Conservation (phyloP, 2,329 filamentous ascomycete genomes). For the Colletotrichum kahawae region DNA sequence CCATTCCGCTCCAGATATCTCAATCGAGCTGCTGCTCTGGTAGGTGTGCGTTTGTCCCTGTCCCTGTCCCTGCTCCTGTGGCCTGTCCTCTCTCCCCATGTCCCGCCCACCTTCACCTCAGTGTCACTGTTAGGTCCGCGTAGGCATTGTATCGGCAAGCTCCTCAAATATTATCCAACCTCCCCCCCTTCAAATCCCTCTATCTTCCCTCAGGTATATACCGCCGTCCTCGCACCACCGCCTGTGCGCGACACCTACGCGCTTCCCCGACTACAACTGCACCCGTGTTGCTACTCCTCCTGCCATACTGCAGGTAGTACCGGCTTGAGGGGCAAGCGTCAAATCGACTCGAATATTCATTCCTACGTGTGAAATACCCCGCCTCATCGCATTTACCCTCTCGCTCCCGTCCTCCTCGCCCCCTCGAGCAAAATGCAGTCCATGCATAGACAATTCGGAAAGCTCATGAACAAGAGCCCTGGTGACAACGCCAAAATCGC, state of each 20-base stretch:
- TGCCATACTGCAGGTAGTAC: neutral
- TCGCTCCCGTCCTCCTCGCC: neutral
- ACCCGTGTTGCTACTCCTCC: neutral
- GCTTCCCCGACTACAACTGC: neutral
- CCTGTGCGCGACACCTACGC: neutral
- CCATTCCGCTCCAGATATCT: neutral
- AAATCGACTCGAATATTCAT: neutral
- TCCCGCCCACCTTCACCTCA: neutral
- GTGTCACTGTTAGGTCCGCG: neutral
- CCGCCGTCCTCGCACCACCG: neutral
- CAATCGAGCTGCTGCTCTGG: neutral
- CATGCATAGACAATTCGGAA: conserved; percentile 77
- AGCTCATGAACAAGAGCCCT: conserved; percentile 69
- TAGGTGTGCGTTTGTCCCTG: neutral
- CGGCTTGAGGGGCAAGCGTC: neutral
- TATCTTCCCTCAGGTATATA: neutral
- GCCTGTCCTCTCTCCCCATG: neutral
- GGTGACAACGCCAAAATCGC: conserved; percentile 80
- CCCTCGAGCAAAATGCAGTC: conserved; percentile 61
- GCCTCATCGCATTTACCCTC: neutral
- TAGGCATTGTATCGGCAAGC: neutral
- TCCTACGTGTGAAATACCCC: neutral
- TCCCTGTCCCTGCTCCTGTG: neutral
- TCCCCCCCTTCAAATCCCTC: neutral
- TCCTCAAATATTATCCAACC: neutral